Base-by-base conservation (phyloP, 1,284 basidiomycete genomes). In the Trichosporon faecale region DNA sequence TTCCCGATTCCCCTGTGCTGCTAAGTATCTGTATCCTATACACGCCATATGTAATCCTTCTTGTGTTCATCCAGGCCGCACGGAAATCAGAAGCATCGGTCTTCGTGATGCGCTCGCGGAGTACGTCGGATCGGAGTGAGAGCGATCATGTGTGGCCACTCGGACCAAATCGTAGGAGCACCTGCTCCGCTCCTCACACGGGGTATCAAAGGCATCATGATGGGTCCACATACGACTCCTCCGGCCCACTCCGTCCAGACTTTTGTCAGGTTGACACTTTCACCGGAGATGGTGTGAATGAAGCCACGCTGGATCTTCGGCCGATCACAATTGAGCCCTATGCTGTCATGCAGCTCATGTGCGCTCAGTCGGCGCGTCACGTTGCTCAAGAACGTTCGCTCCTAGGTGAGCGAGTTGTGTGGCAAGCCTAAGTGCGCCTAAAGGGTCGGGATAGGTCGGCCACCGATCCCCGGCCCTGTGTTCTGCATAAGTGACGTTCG, bases 1-100 rank as follows among this genome's bases (percentile, higher is more conserved):
- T 61, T 61, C 57, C 57, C 57, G 21, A 40, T 66, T 21, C 44
- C 64, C n/a, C 37, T 44, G 8, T 65, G 37, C 29, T 65, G 64
- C 64, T 65, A 44, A 23, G 21, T 11, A 25, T 23, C 16, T 25
- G 33, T 44, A 40, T 64, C 27, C n/a, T 40, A 65, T 23, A 31
- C 31, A 40, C 37, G 49, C 49, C 46, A 52, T 52, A 21, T 52
- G 23, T 52, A 52, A 6, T 52, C 21, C 11, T 23, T 52, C 49
- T 52, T 52, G 49, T 52, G n/a, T 23, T 12, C 21, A 9, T 14
- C n/a, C n/a, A n/a, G n/a, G n/a, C n/a, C n/a, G n/a, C n/a, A n/a
- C n/a, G n/a, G n/a, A n/a, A n/a, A n/a, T n/a, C n/a, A n/a, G n/a
- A n/a, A n/a, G n/a, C n/a, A n/a, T n/a, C n/a, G n/a, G n/a, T n/a